Base-by-base conservation (phyloP, 2,329 filamentous ascomycete species). In the Sporothrix pallida region DNA sequence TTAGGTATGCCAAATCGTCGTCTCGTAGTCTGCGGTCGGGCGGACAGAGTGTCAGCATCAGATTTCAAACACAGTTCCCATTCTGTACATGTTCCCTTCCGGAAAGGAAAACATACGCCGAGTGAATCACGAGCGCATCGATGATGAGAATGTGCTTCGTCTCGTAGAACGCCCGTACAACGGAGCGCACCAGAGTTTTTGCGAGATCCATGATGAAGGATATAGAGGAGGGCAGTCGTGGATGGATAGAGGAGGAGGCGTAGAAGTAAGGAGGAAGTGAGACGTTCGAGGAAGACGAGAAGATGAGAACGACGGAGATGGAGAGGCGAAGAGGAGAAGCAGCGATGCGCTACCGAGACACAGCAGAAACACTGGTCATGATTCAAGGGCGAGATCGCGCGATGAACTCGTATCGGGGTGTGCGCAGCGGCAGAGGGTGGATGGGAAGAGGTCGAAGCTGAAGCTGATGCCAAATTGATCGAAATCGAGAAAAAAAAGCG, bases 91-190 rank as follows among this genome's bases (percentile, higher is more conserved):
- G 44, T 6, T 46, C 69, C 6, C 52, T 23, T 63, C 37, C 12
- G 17, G n/a, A 9, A 78, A 12, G 8, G 37, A 23, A 26, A 68
- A 72, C 93, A 86, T 80, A 98, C 88, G 85, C 84, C 80, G 92
- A 93, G 82, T 97, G 94, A 73, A 94, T 89, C 80, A 95, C 91
- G 77, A 97, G 88, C 76, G 94, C 93, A 86, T 97, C 94, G 72
- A 97, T 87, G 65, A 97, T 90, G 65, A 97, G 87, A 75, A 96
- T 91, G 79, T 96, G 92, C 79, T 94, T 92, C 50, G 92, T 94
- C 76, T 93, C 88, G 83, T 96, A 97, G 84, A 97, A 97, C 73
- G 93, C 91, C 80, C 94, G 92, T 79, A 91, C 92, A 54, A 94
- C 93, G 72, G 91, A 96, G 82, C 95, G 93, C 79, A 98, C 90